These are phyloP conservation scores for Chrysanthemum lavandulifolium DNA, from an alignment of 129 eudicot species.

Conservation along the genomic window DNA sequence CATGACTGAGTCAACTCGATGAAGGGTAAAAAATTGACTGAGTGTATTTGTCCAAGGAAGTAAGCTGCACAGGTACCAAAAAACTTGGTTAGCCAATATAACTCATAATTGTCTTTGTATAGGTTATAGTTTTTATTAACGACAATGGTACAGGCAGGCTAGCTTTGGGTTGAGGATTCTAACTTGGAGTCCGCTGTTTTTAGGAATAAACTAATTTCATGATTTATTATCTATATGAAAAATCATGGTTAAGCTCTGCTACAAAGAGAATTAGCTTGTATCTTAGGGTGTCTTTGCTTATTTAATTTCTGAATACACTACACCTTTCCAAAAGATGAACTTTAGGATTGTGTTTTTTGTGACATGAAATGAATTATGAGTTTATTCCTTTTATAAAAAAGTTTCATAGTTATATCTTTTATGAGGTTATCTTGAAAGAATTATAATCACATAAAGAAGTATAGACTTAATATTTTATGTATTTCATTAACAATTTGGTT, in stretches of 20 bases:
- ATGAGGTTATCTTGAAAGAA: too few relatives aligned
- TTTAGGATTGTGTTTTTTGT: constrained; percentile 8
- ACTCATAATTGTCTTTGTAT: not conserved
- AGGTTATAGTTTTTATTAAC: not conserved
- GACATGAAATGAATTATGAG: not conserved
- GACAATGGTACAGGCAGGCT: constrained; percentile 28
- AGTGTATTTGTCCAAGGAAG: too few relatives aligned
- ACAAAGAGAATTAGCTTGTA: constrained; percentile 21
- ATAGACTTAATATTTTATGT: too few relatives aligned
- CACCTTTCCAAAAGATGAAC: not conserved
- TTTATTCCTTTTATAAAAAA: not conserved
- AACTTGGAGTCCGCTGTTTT: constrained; percentile 5
- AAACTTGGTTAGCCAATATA: too few relatives aligned
- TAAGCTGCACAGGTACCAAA: too few relatives aligned
- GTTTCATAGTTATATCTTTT: not conserved
- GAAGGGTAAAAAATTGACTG: too few relatives aligned
- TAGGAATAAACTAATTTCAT: constrained; percentile 1
- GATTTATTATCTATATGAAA: not conserved
- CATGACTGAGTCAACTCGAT: too few relatives aligned
- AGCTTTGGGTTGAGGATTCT: constrained; percentile 1
- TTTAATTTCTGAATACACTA: not conserved
- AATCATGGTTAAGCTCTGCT: constrained; percentile 16
- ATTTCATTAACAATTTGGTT: too few relatives aligned
- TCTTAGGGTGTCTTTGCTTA: constrained; percentile 4
- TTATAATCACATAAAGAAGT: too few relatives aligned